phyloP scores from a whole-genome alignment of 2,329 filamentous ascomycete genomes.

The Dryadomyces quercus-mongolicae region DNA sequence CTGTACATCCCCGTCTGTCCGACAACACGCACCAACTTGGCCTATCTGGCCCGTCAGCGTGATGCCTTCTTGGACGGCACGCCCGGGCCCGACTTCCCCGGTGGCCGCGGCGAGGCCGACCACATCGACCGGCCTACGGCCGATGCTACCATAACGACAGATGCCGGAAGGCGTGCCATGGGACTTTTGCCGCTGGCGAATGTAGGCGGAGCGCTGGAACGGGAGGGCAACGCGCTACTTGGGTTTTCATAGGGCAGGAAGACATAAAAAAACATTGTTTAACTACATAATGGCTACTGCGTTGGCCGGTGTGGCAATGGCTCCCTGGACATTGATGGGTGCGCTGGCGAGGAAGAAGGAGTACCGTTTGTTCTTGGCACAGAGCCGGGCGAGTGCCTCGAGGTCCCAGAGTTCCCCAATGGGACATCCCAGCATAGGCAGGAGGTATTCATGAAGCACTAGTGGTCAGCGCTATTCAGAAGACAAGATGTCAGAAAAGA shows the following conservation, averaged over 20 bases:
- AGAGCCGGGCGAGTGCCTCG: neutral
- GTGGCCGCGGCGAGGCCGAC: constrained; percentile 52
- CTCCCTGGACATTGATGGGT: neutral
- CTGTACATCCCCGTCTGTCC: constrained; percentile 85
- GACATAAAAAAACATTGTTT: too few relatives aligned
- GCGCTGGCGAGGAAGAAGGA: neutral
- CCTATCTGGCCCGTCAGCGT: constrained; percentile 59
- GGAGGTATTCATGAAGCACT: neutral
- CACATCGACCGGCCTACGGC: constrained; percentile 34
- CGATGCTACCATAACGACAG: too few relatives aligned
- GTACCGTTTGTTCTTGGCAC: neutral
- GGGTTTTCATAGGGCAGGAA: too few relatives aligned
- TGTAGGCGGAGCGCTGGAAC: too few relatives aligned
- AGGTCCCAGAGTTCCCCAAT: neutral
- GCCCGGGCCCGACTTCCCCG: constrained; percentile 59
- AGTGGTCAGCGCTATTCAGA: neutral
- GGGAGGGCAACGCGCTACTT: too few relatives aligned
- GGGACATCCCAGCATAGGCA: neutral
- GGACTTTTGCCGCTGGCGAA: too few relatives aligned
- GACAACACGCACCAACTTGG: constrained; percentile 60
- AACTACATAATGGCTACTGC: neutral
- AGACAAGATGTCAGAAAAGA: too few relatives aligned
- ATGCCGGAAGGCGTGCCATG: too few relatives aligned
- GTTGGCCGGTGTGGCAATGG: neutral
- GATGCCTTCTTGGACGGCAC: constrained; percentile 57